Evolutionary conservation across 108 stramenopile species (phyloP).

Genomic region (Nannochloropsis oceanica): DNA sequence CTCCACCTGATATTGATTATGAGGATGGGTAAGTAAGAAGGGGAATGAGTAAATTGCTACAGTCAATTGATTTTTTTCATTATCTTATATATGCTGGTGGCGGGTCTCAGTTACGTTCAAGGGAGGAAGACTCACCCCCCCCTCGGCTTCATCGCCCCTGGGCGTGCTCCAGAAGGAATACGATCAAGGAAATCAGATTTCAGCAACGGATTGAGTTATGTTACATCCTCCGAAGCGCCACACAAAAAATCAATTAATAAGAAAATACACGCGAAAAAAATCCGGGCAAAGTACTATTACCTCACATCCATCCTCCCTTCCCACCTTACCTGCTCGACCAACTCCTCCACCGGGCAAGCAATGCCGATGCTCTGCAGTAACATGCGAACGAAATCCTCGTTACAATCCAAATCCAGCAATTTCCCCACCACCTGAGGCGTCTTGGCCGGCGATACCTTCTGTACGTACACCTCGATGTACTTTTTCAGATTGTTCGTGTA

Average conservation of each 20-base stretch:
- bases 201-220: constrained; percentile 8
- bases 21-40: too few species aligned
- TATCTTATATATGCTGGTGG: background rate
- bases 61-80: too few species aligned
- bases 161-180: background rate
- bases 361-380: constrained; percentile 94
- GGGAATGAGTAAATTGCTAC: too few species aligned
- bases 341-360: constrained; percentile 93
- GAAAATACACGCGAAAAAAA: background rate
- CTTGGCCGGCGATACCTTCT: constrained; percentile 86
- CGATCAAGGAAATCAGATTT: background rate
- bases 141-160: background rate
- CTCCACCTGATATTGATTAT: constrained; percentile 6
- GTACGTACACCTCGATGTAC: constrained; percentile 99
- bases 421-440: constrained; percentile 98
- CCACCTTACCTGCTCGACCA: constrained; percentile 75
- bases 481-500: constrained; percentile 94
- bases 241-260: background rate
- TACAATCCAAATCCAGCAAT: constrained; percentile 74
- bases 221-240: background rate
- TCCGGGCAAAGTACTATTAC: background rate
- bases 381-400: constrained; percentile 93
- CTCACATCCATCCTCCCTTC: background rate
- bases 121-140: background rate
- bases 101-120: background rate